These are phyloP conservation scores for Aspergillus bridgeri DNA, from an alignment of 495 filamentous ascomycete species.

Conservation along the genomic window DNA sequence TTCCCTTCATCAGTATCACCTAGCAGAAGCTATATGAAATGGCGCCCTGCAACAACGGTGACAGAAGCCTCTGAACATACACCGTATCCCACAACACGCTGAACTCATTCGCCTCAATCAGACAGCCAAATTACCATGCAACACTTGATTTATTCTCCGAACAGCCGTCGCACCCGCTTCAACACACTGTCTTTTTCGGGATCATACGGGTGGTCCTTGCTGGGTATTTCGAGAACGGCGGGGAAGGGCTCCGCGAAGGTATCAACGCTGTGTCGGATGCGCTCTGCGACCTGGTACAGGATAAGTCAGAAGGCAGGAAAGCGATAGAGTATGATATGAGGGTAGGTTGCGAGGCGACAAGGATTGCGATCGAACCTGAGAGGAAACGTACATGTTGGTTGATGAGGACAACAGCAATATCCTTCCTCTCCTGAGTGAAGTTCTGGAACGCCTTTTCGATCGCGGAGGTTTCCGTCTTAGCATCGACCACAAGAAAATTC, in stretches of 20 bases:
- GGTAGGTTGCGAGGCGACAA: background rate
- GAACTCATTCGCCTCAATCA: slow-evolving; percentile 7
- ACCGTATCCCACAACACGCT: background rate
- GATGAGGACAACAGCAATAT: slow-evolving; percentile 93
- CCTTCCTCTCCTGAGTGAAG: slow-evolving; percentile 85
- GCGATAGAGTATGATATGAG: background rate
- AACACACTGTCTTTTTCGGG: slow-evolving; percentile 98
- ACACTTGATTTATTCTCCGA: slow-evolving; percentile 67
- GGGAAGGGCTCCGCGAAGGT: slow-evolving; percentile 54
- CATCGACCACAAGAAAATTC: slow-evolving; percentile 96
- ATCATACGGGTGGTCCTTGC: slow-evolving; percentile 98
- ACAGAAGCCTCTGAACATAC: background rate
- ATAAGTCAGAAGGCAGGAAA: slow-evolving; percentile 6
- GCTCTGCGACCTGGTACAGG: slow-evolving; percentile 74
- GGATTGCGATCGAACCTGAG: background rate
- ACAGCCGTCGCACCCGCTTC: slow-evolving; percentile 82
- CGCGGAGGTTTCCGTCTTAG: slow-evolving; percentile 79
- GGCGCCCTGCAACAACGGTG: background rate
- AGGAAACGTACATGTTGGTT: slow-evolving; percentile 85
- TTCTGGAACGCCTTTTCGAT: slow-evolving; percentile 91
- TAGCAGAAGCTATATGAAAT: background rate
- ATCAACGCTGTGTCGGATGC: slow-evolving; percentile 73
- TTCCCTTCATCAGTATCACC: slow-evolving; percentile 9
- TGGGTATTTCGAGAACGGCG: slow-evolving; percentile 84
- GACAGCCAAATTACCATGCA: background rate